Base-by-base conservation (phyloP, 495 filamentous ascomycete species). In the Aspergillus haitiensis region DNA sequence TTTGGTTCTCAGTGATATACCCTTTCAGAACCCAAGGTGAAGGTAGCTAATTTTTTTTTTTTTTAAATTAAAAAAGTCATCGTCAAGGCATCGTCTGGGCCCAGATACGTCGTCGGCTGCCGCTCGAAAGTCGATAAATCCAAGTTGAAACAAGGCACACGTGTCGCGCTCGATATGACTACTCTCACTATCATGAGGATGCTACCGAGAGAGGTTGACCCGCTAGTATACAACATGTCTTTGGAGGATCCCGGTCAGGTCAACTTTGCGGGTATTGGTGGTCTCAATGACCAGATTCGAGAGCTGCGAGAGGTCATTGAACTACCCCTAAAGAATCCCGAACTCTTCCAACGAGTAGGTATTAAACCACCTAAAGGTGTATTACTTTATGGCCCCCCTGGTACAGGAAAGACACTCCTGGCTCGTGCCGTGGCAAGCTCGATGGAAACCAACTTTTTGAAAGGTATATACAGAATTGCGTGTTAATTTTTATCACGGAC, bases 131-230 rank as follows among this genome's bases (percentile, higher is more conserved):
- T 99, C 64, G 94, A 98, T 76, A 97, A 96, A 74, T 76, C 81
- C 55, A 97, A 97, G 80, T 81, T 99, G 65, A 97, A 97, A 81
- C 95, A 99, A 77, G 95, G 95, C 62, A 96, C 93, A 5, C 92
- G 95, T 66, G 95, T 99, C 59, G 94, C 95, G 45, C 89, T 99
- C 55, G 95, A 99, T 72, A 99, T 99, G 95, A 99, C 95, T 39
- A 99, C 95, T 13, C 87, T 99, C 61, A 99, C 95, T 32, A 99
- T 99, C 75, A 99, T 99, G 95, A 90, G 95, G 59, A 99, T 99
- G 95, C 78, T 99, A 42, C 95, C 95, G 42, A 90, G 95, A 64
- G 95, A 99, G 79, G 95, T 99, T 63, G 95, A 99, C 71, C 95
- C 95, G 15, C 78, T 98, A 64, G 95, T 99, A 52, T 99, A 99